A percentile compares a stretch with the other conserved stretches of the same genome.
Evolutionary conservation across 2,329 filamentous ascomycete species (phyloP).

Genomic region (Coleophoma cylindrospora): DNA sequence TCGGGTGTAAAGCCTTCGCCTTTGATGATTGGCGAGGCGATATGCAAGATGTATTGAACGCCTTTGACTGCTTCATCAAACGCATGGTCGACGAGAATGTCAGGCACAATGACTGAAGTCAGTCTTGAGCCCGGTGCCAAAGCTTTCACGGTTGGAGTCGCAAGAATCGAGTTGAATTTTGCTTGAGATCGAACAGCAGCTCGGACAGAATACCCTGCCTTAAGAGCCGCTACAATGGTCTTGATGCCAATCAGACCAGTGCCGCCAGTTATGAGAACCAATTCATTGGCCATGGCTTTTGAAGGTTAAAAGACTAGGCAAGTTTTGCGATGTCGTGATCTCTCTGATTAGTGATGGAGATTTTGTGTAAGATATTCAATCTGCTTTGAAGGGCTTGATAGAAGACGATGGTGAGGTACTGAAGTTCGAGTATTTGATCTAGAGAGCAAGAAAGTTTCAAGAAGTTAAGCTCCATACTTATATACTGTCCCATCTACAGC

Average conservation of each 20-base stretch:
- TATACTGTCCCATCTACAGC: no score
- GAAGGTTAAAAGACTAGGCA: neutral
- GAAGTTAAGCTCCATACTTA: no score
- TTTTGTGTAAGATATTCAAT: no score
- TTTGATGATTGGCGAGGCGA: slow-evolving; percentile 17
- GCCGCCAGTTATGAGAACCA: slow-evolving; percentile 26
- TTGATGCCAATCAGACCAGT: slow-evolving; percentile 47
- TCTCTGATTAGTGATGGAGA: no score
- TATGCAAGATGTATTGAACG: slow-evolving; percentile 28
- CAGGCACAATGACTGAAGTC: slow-evolving; percentile 30
- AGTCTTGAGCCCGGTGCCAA: slow-evolving; percentile 25
- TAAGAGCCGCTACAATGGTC: slow-evolving; percentile 31
- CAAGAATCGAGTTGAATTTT: slow-evolving; percentile 36
- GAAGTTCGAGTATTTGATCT: no score
- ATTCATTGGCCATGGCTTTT: slow-evolving; percentile 9
- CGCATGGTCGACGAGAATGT: slow-evolving; percentile 29
- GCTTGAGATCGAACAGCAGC: slow-evolving; percentile 37
- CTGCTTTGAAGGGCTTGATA: no score
- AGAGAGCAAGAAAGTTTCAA: no score
- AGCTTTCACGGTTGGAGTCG: slow-evolving; percentile 22
- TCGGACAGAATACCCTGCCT: slow-evolving; percentile 36
- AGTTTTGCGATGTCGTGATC: no score
- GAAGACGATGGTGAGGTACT: no score
- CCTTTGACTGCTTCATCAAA: slow-evolving; percentile 35
- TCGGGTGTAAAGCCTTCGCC: slow-evolving; percentile 39